Conservation (phyloP, 768 basidiomycete species). For the Tulasnella sp. region DNA sequence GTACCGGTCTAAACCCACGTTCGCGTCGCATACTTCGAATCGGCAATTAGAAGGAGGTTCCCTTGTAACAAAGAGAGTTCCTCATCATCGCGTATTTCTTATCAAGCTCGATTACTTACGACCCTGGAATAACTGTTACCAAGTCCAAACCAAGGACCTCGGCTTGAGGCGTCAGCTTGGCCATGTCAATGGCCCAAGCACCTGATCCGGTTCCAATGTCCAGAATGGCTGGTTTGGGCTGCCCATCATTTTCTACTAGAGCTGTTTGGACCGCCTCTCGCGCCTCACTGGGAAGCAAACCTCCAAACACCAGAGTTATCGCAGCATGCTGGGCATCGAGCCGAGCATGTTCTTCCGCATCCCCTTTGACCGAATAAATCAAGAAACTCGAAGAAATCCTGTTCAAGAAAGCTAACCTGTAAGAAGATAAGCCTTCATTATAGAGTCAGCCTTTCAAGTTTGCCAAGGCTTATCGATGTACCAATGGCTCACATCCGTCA, state of each 20-base stretch:
- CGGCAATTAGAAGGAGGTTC: background rate
- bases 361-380: background rate
- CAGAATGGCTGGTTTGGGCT: background rate
- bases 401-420: background rate
- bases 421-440: background rate
- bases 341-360: background rate
- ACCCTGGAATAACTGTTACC: background rate
- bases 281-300: background rate
- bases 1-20: background rate
- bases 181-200: slow-evolving; percentile 1
- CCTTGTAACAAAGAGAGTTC: background rate
- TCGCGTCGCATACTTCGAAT: background rate
- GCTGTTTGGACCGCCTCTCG: background rate
- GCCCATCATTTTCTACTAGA: background rate
- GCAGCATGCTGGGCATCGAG: background rate
- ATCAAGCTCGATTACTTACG: background rate
- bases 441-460: too few species aligned
- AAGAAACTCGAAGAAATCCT: background rate
- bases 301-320: background rate
- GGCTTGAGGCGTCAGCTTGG: background rate
- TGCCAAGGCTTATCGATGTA: too few species aligned
- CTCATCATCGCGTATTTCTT: background rate
- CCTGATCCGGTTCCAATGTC: slow-evolving; percentile 1
- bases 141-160: background rate
- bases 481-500: background rate